Evolutionary conservation across 75 land plant genomes (phyloP), one percentile per base, ranked within the genome.

Genomic region (Cupressus sempervirens): DNA sequence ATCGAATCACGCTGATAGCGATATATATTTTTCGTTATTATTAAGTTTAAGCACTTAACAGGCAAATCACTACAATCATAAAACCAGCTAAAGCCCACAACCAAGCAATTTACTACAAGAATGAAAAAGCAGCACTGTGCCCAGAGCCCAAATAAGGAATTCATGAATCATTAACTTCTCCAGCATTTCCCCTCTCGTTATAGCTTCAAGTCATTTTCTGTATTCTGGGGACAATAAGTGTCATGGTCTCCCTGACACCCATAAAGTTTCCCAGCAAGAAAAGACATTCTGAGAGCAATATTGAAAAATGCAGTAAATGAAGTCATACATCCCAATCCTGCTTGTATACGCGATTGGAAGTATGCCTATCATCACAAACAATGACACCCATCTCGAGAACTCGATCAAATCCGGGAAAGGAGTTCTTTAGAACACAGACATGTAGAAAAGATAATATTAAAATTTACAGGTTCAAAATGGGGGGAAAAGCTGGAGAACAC

Each of bases 41-140:
- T 45, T 79, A 79, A 43, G n/a, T 43, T 79, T 50, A 79, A 45
- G 65, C 23, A 16, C 5, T 58, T 18, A 58, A 58, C 23, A 20
- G 65, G 65, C 23, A 58, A 58, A 77, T 77, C 50, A 43, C 23
- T 77, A 23, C 23, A 43, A 23, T 23, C 80, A 76, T 40, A 43
- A 74, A 74, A 74, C n/a, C 43, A 76, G 79, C 79, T 76, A 40
- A 74, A 76, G 79, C 43, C 38, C 41, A 40, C 79, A 79, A 41
- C 30, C 50, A 79, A 41, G 20, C 74, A 79, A 79, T 45, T 79
- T 13, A 43, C 50, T 79, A n/a, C 48, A 79, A 43, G 46, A 46
- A 77, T 26, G 50, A 45, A 45, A 43, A 41, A 45, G 45, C 29
- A 45, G 48, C 45, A 26, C 3, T 46, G 30, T n/a, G n/a, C 32